Conservation (phyloP, 2,329 filamentous ascomycete species). For the Alternaria arbusti region DNA sequence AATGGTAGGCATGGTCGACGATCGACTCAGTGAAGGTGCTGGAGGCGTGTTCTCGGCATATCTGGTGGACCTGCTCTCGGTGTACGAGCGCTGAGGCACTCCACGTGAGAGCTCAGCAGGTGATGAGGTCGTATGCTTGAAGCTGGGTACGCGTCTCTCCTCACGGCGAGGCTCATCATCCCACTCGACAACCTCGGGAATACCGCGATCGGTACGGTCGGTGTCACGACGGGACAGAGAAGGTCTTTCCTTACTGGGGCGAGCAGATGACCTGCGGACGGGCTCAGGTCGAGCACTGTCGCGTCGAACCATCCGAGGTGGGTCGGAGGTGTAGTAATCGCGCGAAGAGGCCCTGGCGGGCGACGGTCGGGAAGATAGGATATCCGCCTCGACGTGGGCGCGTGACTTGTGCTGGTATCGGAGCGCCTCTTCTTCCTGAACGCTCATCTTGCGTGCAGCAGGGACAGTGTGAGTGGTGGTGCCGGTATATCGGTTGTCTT, state of each 20-base stretch:
- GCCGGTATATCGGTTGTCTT: conserved; percentile 27
- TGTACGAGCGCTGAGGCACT: conserved; percentile 42
- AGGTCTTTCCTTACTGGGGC: conserved; percentile 36
- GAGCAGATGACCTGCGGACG: conserved; percentile 44
- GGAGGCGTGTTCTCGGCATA: conserved; percentile 41
- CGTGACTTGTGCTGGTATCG: conserved; percentile 38
- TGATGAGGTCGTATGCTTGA: conserved; percentile 49
- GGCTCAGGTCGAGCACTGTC: conserved; percentile 33
- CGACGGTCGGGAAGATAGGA: conserved; percentile 28
- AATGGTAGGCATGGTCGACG: conserved; percentile 51
- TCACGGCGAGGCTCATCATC: conserved; percentile 26
- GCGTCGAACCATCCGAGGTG: conserved; percentile 28
- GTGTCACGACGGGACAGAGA: conserved; percentile 32
- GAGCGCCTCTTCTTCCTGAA: conserved; percentile 32
- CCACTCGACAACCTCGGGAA: conserved; percentile 44
- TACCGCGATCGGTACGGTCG: conserved; percentile 38
- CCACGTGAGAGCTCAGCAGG: conserved; percentile 38
- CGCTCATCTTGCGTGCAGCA: conserved; percentile 34
- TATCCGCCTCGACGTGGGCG: conserved; percentile 31
- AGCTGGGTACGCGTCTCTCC: conserved; percentile 35
- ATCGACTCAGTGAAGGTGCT: conserved; percentile 47
- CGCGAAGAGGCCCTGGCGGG: conserved; percentile 38
- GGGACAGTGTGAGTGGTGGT: conserved; percentile 3
- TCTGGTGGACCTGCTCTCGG: conserved; percentile 25
- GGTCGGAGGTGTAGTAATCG: conserved; percentile 36